These are phyloP conservation scores for Trichomonas gallinae DNA, from an alignment of 208 protist species.

Conservation along the genomic window DNA sequence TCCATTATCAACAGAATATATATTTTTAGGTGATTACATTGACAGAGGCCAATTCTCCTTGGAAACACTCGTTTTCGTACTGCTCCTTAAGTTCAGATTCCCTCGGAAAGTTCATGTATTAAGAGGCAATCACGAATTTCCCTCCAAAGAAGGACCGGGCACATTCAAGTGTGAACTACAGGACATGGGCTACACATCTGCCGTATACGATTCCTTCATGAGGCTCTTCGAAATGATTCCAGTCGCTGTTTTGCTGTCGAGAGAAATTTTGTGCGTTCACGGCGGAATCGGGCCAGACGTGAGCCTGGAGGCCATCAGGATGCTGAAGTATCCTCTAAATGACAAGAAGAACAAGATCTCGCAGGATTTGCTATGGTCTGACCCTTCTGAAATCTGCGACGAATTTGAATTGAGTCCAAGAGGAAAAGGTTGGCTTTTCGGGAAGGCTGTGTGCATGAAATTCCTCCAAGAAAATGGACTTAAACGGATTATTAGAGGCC, in stretches of 20 bases:
- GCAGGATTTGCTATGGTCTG: constrained; percentile 40
- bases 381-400: neutral
- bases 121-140: constrained; percentile 73
- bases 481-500: neutral
- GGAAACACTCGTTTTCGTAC: constrained; percentile 69
- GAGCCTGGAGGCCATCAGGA: no score
- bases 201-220: constrained; percentile 63
- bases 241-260: constrained; percentile 48
- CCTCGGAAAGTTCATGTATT: constrained; percentile 65
- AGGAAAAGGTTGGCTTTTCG: neutral
- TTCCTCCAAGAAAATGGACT: neutral
- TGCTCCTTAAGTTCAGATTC: constrained; percentile 64
- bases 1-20: constrained; percentile 82
- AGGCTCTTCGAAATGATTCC: constrained; percentile 65
- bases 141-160: constrained; percentile 72
- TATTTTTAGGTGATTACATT: constrained; percentile 87
- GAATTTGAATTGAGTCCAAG: neutral
- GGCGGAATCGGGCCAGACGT: constrained; percentile 59
- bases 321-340: neutral
- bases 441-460: neutral
- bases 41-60: constrained; percentile 49
- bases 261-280: constrained; percentile 60
- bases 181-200: constrained; percentile 62
- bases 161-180: constrained; percentile 68
- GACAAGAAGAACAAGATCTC: constrained; percentile 38